Evolutionary conservation across 1,284 basidiomycete species (phyloP).

Genomic region (Porogramme epimiltina): DNA sequence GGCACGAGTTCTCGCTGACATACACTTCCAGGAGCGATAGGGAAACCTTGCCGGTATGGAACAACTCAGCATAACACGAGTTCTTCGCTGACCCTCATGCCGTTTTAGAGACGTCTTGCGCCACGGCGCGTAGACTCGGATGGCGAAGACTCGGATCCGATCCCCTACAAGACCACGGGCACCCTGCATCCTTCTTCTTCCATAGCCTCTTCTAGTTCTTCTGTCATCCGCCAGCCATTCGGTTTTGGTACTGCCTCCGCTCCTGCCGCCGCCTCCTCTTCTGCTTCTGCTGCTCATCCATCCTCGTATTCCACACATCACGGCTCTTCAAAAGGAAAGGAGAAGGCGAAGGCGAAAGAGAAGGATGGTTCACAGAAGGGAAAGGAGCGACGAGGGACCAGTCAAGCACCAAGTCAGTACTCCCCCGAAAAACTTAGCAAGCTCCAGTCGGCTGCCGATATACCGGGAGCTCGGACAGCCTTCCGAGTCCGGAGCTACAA

Average conservation of each 20-base stretch:
- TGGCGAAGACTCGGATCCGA: background rate
- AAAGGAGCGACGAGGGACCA: slow-evolving; percentile 12
- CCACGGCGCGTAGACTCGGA: slow-evolving; percentile 19
- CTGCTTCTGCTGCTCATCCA: slow-evolving; percentile 2
- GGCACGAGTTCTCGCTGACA: too few relatives aligned
- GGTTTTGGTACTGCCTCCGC: slow-evolving; percentile 16
- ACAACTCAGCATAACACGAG: too few relatives aligned
- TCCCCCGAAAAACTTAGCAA: slow-evolving; percentile 1
- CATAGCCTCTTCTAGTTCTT: background rate
- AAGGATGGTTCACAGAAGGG: slow-evolving; percentile 14
- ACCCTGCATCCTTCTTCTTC: slow-evolving; percentile 4
- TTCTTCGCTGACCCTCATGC: background rate
- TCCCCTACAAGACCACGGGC: background rate
- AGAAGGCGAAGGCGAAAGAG: slow-evolving; percentile 19
- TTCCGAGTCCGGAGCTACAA: slow-evolving; percentile 21
- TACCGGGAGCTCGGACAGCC: slow-evolving; percentile 16
- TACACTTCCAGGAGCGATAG: too few relatives aligned
- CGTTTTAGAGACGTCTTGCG: slow-evolving; percentile 10
- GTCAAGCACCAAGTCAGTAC: slow-evolving; percentile 2
- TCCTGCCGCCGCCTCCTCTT: slow-evolving; percentile 10
- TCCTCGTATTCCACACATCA: slow-evolving; percentile 4
- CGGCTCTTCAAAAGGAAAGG: slow-evolving; percentile 19
- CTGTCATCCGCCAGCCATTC: slow-evolving; percentile 23
- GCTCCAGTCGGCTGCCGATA: slow-evolving; percentile 3
- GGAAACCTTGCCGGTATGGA: too few relatives aligned